Evolutionary conservation across 2,329 filamentous ascomycete species (phyloP).

Genomic region (Dactylonectria estremocensis): DNA sequence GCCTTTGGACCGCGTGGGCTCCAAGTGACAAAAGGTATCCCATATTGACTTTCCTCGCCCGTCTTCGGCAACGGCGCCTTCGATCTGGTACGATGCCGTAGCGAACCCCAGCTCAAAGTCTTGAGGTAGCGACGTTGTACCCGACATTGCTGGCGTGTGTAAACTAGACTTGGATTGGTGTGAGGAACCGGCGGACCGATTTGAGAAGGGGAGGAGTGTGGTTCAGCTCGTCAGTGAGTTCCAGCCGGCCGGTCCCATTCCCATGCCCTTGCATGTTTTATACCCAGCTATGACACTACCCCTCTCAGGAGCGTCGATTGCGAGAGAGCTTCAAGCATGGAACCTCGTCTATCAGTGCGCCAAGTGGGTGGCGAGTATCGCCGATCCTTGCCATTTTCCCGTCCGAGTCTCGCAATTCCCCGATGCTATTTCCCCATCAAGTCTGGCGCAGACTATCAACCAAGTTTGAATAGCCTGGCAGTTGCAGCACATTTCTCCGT

Average conservation of each 20-base stretch:
- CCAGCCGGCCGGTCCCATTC: neutral
- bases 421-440: conserved; percentile 21
- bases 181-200: neutral
- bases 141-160: neutral
- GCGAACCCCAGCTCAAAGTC: conserved; percentile 60
- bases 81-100: conserved; percentile 62
- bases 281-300: conserved; percentile 11
- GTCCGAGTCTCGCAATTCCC: conserved; percentile 16
- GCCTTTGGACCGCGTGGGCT: conserved; percentile 57
- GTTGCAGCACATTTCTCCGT: conserved; percentile 29
- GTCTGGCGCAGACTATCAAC: neutral
- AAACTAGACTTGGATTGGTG: neutral
- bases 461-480: neutral
- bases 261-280: conserved; percentile 13
- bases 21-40: conserved; percentile 59
- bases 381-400: conserved; percentile 14
- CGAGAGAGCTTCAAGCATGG: neutral
- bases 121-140: conserved; percentile 45
- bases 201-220: neutral
- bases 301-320: neutral
- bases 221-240: neutral
- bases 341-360: neutral
- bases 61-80: conserved; percentile 58
- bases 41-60: conserved; percentile 61
- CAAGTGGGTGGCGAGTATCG: conserved; percentile 10